Evolutionary conservation across 2,329 filamentous ascomycete genomes (phyloP), one percentile per base, ranked within the genome.

Genomic region (Talaromyces piceae): DNA sequence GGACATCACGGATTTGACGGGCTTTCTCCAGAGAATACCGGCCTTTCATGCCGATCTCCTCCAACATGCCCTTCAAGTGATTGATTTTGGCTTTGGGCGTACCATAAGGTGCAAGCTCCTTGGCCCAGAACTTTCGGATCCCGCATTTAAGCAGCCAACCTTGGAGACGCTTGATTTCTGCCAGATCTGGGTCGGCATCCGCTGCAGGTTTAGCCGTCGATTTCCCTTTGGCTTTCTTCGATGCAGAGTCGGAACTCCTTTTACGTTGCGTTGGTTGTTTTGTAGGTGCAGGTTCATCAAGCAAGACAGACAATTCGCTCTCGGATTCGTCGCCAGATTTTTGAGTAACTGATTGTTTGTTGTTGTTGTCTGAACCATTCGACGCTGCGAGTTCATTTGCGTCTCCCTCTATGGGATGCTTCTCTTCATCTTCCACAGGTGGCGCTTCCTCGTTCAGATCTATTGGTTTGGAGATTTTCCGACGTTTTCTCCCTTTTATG

Each of bases 71-170:
- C 64, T 82, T 88, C 6, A 98, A 76, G 64, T 96, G 88, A 48
- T 77, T 77, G 55, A 96, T 88, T 74, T 95, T 96, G 46, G 82
- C 88, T 54, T 83, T 86, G 3, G 78, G 65, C 22, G 91, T 87
- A 50, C 84, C 80, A 61, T 81, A 90, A 50, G 82, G 75, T 66
- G 88, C 88, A 25, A 98, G 77, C 68, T 96, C 89, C 56, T 86
- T 83, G 46, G 80, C 81, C 91, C 93, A 98, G 55, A 96, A 80
- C 66, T 96, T 97, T 49, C 89, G 86, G 50, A 96, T 82, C 26
- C 91, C 91, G 62, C 91, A 98, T 69, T 96, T 95, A 43, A 85
- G 72, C 5, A 98, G 79, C 68, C 91, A 89, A 7, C 83, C 81
- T 70, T 97, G 91, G 3, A 97, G 76, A 45, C 84, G 86, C 68